Conservation (phyloP, 192 early-diverging fungal species). For the Obelidium mucronatum region DNA sequence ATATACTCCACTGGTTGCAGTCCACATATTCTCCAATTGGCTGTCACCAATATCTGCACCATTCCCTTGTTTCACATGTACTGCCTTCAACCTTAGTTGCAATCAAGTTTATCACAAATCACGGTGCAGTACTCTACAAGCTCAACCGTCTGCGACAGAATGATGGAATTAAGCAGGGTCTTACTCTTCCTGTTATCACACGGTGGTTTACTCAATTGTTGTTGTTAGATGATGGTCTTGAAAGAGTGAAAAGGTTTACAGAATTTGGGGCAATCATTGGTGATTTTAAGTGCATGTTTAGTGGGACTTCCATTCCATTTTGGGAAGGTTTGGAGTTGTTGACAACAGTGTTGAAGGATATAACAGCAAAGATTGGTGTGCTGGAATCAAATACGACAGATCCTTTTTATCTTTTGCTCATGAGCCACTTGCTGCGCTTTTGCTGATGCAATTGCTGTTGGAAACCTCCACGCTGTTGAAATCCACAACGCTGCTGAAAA, state of each 20-base stretch:
- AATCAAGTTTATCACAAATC: slow-evolving; percentile 6
- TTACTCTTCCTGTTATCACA: neutral
- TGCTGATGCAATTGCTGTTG: no score
- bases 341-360: neutral
- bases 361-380: neutral
- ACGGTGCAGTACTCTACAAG: neutral
- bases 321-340: slow-evolving; percentile 1
- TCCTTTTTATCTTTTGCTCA: neutral
- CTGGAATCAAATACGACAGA: neutral
- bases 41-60: neutral
- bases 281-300: neutral
- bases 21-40: neutral
- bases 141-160: neutral
- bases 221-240: neutral
- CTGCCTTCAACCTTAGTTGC: neutral
- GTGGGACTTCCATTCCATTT: neutral
- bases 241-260: neutral
- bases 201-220: slow-evolving; percentile 8
- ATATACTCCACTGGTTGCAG: neutral
- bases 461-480: no score
- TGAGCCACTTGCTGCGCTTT: no score
- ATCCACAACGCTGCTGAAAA: no score
- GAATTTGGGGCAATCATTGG: neutral
- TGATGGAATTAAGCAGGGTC: neutral
- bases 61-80: neutral